Conservation (phyloP, 768 basidiomycete species). For the Leccinum ochraceum region DNA sequence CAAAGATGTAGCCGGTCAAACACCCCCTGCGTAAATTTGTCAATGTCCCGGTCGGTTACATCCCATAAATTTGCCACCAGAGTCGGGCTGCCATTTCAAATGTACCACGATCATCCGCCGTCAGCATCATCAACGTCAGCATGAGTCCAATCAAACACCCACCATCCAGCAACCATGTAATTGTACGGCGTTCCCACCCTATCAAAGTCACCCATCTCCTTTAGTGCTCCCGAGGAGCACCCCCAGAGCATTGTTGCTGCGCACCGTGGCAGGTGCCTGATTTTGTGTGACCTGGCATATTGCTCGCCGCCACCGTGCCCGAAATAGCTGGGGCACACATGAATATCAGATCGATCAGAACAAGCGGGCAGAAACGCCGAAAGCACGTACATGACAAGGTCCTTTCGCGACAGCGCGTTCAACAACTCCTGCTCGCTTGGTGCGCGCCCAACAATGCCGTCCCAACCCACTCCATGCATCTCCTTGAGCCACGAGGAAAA, state of each 20-base stretch:
- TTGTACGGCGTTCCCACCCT: constrained; percentile 88
- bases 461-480: constrained; percentile 80
- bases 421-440: constrained; percentile 86
- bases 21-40: constrained; percentile 85
- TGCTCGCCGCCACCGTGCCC: constrained; percentile 97
- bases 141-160: constrained; percentile 36
- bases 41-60: constrained; percentile 96
- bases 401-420: constrained; percentile 67
- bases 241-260: constrained; percentile 98
- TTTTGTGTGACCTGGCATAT: constrained; percentile 84
- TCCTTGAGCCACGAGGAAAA: constrained; percentile 78
- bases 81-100: constrained; percentile 62
- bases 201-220: constrained; percentile 94
- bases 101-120: constrained; percentile 1
- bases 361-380: background rate
- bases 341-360: background rate
- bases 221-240: constrained; percentile 88
- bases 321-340: constrained; percentile 68
- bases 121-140: background rate
- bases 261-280: constrained; percentile 79
- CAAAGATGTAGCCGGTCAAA: constrained; percentile 69
- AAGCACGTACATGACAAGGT: constrained; percentile 83
- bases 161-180: constrained; percentile 99
- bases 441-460: constrained; percentile 70
- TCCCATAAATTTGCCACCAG: constrained; percentile 97